Conservation (phyloP, 495 filamentous ascomycete genomes). For the Sordaria brevicollis region DNA sequence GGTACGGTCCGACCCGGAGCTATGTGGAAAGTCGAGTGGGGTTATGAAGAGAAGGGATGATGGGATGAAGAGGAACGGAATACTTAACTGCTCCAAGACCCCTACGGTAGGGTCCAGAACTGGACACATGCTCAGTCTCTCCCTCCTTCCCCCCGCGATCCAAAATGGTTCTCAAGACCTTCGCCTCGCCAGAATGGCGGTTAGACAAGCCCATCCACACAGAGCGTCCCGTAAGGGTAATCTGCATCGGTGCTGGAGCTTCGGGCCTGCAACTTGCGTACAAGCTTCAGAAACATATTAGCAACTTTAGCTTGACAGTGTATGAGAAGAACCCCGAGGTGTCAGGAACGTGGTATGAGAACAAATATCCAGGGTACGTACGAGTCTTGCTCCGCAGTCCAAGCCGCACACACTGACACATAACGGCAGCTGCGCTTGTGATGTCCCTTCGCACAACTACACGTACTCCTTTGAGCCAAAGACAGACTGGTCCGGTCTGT, state of each 20-base stretch:
- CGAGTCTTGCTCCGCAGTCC: background rate
- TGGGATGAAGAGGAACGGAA: background rate
- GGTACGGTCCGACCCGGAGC: background rate
- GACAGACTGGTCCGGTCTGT: constrained; percentile 28
- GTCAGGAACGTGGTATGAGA: background rate
- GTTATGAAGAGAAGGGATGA: background rate
- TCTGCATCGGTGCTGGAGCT: constrained; percentile 22
- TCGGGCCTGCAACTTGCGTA: constrained; percentile 18
- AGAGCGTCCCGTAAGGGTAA: constrained; percentile 1
- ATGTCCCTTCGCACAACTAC: constrained; percentile 9
- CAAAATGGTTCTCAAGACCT: background rate
- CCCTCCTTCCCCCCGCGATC: background rate
- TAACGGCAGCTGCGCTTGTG: background rate
- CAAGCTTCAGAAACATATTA: constrained; percentile 12
- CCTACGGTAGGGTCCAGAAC: background rate
- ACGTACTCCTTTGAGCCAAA: constrained; percentile 32
- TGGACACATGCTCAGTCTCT: background rate
- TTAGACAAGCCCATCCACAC: background rate
- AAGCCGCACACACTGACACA: background rate
- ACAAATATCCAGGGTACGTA: background rate
- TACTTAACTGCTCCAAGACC: background rate
- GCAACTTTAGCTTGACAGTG: background rate
- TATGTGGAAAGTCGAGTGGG: background rate
- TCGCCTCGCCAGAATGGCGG: background rate
- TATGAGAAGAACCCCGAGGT: background rate